A percentile compares a stretch with the other conserved stretches of the same genome.
These are phyloP conservation scores for Phaseolus lunatus DNA, from an alignment of 306 rosid species.

Conservation along the genomic window DNA sequence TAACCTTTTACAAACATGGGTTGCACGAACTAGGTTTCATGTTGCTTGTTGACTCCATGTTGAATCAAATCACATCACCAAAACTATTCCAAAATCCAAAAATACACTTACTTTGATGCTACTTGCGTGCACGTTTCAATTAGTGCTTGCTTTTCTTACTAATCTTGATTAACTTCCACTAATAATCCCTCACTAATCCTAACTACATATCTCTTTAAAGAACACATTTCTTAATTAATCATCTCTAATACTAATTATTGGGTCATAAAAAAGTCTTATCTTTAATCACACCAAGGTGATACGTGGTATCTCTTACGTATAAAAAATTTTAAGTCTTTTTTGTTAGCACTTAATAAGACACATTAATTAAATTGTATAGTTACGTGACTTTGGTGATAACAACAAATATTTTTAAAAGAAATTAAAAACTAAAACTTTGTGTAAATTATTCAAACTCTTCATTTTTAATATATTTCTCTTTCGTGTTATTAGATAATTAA, in stretches of 20 bases:
- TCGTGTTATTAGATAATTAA: no score
- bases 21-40: background rate
- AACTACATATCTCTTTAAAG: background rate
- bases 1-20: background rate
- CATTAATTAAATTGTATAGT: background rate
- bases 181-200: background rate
- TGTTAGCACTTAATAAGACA: background rate
- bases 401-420: no score
- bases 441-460: no score
- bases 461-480: no score
- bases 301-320: background rate
- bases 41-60: constrained; percentile 37
- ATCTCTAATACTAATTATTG: constrained; percentile 7
- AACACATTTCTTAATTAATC: background rate
- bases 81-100: background rate
- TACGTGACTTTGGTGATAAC: no score
- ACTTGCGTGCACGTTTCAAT: constrained; percentile 42
- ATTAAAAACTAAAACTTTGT: no score
- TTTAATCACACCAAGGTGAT: background rate
- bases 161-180: constrained; percentile 13
- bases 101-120: constrained; percentile 2
- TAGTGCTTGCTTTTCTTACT: background rate
- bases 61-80: constrained; percentile 39
- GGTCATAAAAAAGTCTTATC: background rate
- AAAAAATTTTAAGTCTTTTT: background rate